Evolutionary conservation across 1,284 basidiomycete genomes (phyloP).

Genomic region (Irpex sp.): DNA sequence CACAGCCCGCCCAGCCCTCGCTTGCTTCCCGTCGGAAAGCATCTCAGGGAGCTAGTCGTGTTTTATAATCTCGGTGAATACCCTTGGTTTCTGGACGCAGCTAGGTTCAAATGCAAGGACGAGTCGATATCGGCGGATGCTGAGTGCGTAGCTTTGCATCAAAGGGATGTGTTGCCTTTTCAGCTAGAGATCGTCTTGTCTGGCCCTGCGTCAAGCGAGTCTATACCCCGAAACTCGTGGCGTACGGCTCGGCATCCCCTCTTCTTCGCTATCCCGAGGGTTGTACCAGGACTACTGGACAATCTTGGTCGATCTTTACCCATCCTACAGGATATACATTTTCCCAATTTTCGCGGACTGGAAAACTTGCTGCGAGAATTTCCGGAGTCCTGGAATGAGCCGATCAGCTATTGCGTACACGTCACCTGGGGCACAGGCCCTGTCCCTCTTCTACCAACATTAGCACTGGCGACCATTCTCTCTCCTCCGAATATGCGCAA

Average conservation of each 20-base stretch:
- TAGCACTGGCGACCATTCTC: not conserved
- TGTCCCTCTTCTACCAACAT: not conserved
- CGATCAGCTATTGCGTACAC: not conserved
- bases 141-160: not conserved
- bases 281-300: not conserved
- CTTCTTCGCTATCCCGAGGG: not conserved
- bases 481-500: no score
- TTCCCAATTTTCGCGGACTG: not conserved
- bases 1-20: not conserved
- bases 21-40: not conserved
- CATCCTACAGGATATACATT: not conserved
- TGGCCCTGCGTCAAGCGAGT: not conserved
- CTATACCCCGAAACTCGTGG: not conserved
- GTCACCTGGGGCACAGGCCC: not conserved
- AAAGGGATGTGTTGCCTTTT: not conserved
- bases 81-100: not conserved
- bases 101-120: not conserved
- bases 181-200: not conserved
- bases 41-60: not conserved
- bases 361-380: not conserved
- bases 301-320: not conserved
- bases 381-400: not conserved
- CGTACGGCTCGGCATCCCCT: not conserved
- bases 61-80: not conserved
- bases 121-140: not conserved